A percentile compares a stretch with the other conserved stretches of the same genome.
Evolutionary conservation across 2,329 filamentous ascomycete genomes (phyloP).

Genomic region (Grosmannia penicillata): DNA sequence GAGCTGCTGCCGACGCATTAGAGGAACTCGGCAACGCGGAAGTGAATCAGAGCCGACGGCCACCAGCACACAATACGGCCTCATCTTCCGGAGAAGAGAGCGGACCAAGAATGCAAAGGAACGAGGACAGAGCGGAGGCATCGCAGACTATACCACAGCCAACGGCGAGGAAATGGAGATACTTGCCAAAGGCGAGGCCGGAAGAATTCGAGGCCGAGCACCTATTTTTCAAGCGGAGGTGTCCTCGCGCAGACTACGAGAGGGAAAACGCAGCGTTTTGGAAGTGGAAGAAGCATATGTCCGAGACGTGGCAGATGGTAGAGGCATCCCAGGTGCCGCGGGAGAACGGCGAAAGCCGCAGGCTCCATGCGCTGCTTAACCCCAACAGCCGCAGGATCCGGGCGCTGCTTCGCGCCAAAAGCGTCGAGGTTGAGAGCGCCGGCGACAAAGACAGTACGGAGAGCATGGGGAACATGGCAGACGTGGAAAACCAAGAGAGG

Average conservation of each 20-base stretch:
- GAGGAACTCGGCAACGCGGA: neutral
- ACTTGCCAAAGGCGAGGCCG: neutral
- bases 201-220: neutral
- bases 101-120: too few species aligned
- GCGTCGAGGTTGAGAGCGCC: too few species aligned
- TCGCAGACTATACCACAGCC: neutral
- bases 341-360: neutral
- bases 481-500: neutral
- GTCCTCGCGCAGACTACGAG: neutral
- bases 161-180: neutral
- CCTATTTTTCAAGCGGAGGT: neutral
- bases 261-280: neutral
- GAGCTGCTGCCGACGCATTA: neutral
- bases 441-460: too few species aligned
- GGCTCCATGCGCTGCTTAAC: slow-evolving; percentile 16
- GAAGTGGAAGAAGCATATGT: slow-evolving; percentile 8
- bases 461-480: slow-evolving; percentile 10
- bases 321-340: slow-evolving; percentile 3
- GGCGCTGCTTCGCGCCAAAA: too few species aligned
- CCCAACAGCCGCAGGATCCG: too few species aligned
- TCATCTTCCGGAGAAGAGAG: too few species aligned
- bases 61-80: too few species aligned
- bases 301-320: slow-evolving; percentile 7
- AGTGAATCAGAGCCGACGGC: too few species aligned
- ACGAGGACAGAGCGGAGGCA: too few species aligned